Conservation (phyloP, 495 filamentous ascomycete species). For the Neurospora africana region DNA sequence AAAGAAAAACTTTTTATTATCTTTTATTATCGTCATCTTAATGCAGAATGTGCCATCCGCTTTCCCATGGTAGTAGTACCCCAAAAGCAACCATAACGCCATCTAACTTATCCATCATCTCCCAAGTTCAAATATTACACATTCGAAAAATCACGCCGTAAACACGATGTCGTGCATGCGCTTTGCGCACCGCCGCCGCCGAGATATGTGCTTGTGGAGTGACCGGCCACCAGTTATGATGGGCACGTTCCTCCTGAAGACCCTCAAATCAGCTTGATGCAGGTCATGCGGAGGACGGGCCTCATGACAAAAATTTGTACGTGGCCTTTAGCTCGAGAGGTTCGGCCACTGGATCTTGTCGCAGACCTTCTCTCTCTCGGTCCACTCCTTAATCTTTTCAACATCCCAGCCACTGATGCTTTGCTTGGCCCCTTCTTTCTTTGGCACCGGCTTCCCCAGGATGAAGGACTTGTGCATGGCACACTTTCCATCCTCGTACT, state of each 20-base stretch:
- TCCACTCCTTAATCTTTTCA: conserved; percentile 24
- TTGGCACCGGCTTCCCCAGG: conserved; percentile 23
- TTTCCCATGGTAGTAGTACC: not conserved
- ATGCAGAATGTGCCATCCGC: not conserved
- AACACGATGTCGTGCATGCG: not conserved
- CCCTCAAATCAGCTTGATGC: not conserved
- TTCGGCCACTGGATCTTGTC: conserved; percentile 23
- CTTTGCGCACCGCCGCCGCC: not conserved
- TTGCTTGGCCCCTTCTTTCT: conserved; percentile 6
- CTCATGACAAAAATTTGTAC: not conserved
- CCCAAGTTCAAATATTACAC: not conserved
- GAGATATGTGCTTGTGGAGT: not conserved
- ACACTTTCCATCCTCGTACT: conserved; percentile 24
- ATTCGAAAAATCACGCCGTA: not conserved
- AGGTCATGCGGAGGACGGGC: not conserved
- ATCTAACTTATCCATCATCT: not conserved
- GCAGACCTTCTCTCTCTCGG: conserved; percentile 19
- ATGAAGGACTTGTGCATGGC: conserved; percentile 16
- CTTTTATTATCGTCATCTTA: not conserved
- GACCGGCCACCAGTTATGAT: not conserved
- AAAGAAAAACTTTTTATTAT: not conserved
- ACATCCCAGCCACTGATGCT: conserved; percentile 29
- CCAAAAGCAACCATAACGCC: not conserved
- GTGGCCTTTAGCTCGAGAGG: conserved; percentile 6
- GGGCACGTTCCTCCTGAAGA: too few species aligned